phyloP scores from a whole-genome alignment of 179 eudicot genomes.

The Camellia oleifera region DNA sequence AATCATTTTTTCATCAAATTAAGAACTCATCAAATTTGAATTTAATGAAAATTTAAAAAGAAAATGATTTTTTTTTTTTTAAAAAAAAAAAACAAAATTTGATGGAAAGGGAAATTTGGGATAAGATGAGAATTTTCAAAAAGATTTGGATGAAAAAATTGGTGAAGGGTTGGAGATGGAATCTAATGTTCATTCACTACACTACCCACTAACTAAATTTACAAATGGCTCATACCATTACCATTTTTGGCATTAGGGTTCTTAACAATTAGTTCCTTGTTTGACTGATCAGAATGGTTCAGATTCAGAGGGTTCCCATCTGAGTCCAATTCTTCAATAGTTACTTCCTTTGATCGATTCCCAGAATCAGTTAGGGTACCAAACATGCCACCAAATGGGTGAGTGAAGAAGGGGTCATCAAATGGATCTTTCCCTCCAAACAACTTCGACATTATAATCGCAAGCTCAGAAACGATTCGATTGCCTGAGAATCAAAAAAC shows the following conservation, averaged over 20 bases:
- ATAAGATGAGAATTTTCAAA: too few species aligned
- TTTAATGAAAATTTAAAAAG: too few species aligned
- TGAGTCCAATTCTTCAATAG: slow-evolving; percentile 27
- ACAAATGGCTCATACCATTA: slow-evolving; percentile 1
- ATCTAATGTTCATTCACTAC: too few species aligned
- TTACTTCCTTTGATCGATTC: slow-evolving; percentile 16
- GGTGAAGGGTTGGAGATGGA: too few species aligned
- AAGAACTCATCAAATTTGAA: too few species aligned
- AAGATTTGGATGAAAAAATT: too few species aligned
- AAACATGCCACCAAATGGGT: slow-evolving; percentile 60
- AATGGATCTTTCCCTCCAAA: slow-evolving; percentile 91
- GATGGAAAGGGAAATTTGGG: too few species aligned
- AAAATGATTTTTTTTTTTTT: too few species aligned
- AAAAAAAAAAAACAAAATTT: too few species aligned
- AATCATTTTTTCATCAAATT: too few species aligned
- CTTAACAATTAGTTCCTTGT: slow-evolving; percentile 17
- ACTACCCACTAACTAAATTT: neutral
- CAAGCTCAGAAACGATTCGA: neutral
- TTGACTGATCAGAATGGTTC: slow-evolving; percentile 14
- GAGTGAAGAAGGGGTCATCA: slow-evolving; percentile 79
- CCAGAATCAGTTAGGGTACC: slow-evolving; percentile 3
- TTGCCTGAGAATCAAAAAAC: neutral
- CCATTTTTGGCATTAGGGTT: slow-evolving; percentile 13
- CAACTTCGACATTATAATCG: slow-evolving; percentile 41
- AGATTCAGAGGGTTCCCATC: slow-evolving; percentile 23